Conservation (phyloP, 2,329 filamentous ascomycete species). For the Ophiostoma angusticollis region DNA sequence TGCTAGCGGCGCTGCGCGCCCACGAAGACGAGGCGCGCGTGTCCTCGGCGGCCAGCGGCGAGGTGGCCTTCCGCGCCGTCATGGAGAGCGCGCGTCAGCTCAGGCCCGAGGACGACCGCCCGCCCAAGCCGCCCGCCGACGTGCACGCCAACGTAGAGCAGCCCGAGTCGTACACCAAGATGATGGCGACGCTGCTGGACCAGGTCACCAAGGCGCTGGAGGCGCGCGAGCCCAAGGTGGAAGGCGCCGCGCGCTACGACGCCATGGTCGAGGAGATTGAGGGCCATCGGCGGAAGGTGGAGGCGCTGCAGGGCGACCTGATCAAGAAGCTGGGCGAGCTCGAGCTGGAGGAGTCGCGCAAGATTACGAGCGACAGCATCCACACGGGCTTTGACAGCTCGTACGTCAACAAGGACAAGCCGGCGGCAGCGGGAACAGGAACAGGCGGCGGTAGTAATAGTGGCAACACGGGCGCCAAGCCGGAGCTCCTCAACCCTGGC, state of each 20-base stretch:
- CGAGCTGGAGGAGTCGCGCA: constrained; percentile 70
- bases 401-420: constrained; percentile 51
- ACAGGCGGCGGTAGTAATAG: too few species aligned
- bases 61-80: constrained; percentile 78
- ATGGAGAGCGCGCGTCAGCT: constrained; percentile 61
- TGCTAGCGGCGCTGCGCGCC: constrained; percentile 61
- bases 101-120: constrained; percentile 59
- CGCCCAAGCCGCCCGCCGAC: constrained; percentile 62
- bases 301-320: constrained; percentile 64
- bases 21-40: constrained; percentile 57
- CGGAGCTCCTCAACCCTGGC: constrained; percentile 68
- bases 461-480: constrained; percentile 23
- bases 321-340: constrained; percentile 62
- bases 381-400: constrained; percentile 87
- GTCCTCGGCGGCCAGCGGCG: constrained; percentile 31
- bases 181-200: constrained; percentile 95
- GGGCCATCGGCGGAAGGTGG: constrained; percentile 64
- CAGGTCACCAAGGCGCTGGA: constrained; percentile 79
- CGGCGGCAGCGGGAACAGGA: constrained; percentile 19
- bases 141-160: constrained; percentile 63
- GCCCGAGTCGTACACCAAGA: constrained; percentile 80
- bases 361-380: constrained; percentile 87
- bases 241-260: constrained; percentile 47
- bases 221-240: constrained; percentile 46
- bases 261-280: constrained; percentile 69